Evolutionary conservation across 805 yeast genomes (phyloP), one percentile per base, ranked within the genome.

Genomic region (Spathaspora passalidarum): DNA sequence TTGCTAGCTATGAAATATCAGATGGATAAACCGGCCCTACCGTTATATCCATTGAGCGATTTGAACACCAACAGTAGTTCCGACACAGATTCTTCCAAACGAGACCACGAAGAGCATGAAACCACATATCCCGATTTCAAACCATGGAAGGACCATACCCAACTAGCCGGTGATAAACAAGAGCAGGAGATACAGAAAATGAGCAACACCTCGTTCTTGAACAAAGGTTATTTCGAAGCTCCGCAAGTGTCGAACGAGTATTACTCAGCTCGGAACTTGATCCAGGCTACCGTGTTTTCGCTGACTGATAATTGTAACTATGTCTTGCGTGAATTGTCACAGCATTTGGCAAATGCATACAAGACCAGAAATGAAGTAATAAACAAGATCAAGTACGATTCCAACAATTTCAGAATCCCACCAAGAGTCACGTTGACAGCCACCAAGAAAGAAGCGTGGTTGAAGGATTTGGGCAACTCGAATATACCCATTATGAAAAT

Each of bases 351-450:
- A 8, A 61, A 62, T 36, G 68, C 69, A 2, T 71, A 68, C 44
- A 58, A 59, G 44, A 60, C 68, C 9, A 49, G 77, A 37, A 69
- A 69, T 45, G 75, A 70, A 38, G 60, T 59, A 21, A 69, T 71
- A 45, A 72, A 72, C 48, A 69, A 69, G 49, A 66, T 72, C 47
- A 53, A 55, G 37, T 54, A 42, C 43, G 62, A 56, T n/a, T 59
- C 70, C 19, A 65, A 68, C 42, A 61, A 56, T 5, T 88, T 82
- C 66, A 83, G 80, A 51, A 87, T 92, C 5, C 96, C 96, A 0
- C 91, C 96, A 10, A 72, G 97, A 51, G 96, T 92, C 21, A 92
- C 97, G 0, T 64, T 92, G 23, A 91, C 97, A 0, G 96, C 91
- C 49, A 85, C 83, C 57, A 87, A 88, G 60, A 77, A 84, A 48